Conservation (phyloP, 1,284 basidiomycete genomes). For the Hypsizygus ulmarius region DNA sequence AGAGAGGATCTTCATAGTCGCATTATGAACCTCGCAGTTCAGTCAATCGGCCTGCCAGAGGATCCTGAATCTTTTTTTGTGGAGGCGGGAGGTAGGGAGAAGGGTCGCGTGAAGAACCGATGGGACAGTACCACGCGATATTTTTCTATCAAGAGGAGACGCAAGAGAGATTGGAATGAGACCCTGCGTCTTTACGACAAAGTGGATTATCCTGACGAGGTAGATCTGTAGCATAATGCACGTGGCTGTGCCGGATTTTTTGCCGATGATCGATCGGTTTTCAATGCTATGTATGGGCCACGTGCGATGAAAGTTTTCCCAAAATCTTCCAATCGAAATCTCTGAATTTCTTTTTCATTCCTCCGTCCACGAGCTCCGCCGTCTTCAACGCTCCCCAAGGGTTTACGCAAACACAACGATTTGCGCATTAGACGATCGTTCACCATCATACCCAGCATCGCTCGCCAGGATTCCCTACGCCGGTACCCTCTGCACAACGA, state of each 20-base stretch:
- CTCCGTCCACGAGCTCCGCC: constrained; percentile 13
- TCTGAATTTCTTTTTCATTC: neutral
- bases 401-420: neutral
- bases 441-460: constrained; percentile 5
- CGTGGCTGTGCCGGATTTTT: neutral
- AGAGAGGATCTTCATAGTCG: constrained; percentile 58
- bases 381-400: constrained; percentile 4
- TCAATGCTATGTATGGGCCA: too few relatives aligned
- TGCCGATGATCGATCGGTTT: constrained; percentile 4
- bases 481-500: constrained; percentile 15
- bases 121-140: constrained; percentile 73
- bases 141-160: constrained; percentile 71
- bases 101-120: constrained; percentile 60
- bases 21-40: constrained; percentile 62
- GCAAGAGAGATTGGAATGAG: constrained; percentile 89
- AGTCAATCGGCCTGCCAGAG: constrained; percentile 59
- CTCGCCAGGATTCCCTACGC: constrained; percentile 16
- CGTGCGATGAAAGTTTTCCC: constrained; percentile 16
- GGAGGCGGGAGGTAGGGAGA: constrained; percentile 55
- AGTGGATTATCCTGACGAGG: constrained; percentile 67
- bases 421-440: constrained; percentile 1
- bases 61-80: constrained; percentile 67
- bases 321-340: too few relatives aligned
- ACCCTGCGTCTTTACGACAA: constrained; percentile 75
- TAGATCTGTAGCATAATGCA: constrained; percentile 16